Evolutionary conservation across 306 rosid genomes (phyloP), one percentile per base, ranked within the genome.

Genomic region (Ammopiptanthus mongolicus): DNA sequence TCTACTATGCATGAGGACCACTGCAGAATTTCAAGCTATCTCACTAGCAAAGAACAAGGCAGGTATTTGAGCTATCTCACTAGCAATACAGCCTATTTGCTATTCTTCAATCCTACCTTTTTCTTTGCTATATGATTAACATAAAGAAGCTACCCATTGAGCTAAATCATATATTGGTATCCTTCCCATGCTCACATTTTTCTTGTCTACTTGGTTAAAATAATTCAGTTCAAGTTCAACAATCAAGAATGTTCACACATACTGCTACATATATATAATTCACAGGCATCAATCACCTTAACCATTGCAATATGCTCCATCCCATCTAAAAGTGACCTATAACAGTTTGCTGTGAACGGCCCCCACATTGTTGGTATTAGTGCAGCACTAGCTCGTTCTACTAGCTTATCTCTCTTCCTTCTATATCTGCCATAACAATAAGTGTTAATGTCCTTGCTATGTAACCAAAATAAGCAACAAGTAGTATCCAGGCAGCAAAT

Each of bases 261-360:
- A 13, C 46, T 60, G 42, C 58, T 6, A 65, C 8, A 18, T 23
- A 67, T 23, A n/a, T 23, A 19, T 64, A 56, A 19, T 70, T n/a
- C 44, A 46, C 66, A 55, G 29, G 69, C 62, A 71, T 42, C 19
- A n/a, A 80, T 79, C 77, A 95, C 98, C 88, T 95, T 95, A 51
- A 95, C 98, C 98, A 95, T 95, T 48, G 97, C 97, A 82, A 91
- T 88, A 74, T 95, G 98, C 84, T 91, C 98, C 61, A 90, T 90
- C 64, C 97, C 97, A 73, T 91, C 98, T 29, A 95, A 42, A 72
- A 91, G 80, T 18, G 98, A 90, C 73, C 79, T 83, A 79, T 91
- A 95, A 74, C 97, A 95, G 83, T 82, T 84, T 44, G 98, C 88
- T 36, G 77, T 69, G 67, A 87, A 95, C 31, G 98, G 95, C 39